phyloP scores from a whole-genome alignment of 805 yeast species.

The Vanderwaltozyma verrucispora region DNA sequence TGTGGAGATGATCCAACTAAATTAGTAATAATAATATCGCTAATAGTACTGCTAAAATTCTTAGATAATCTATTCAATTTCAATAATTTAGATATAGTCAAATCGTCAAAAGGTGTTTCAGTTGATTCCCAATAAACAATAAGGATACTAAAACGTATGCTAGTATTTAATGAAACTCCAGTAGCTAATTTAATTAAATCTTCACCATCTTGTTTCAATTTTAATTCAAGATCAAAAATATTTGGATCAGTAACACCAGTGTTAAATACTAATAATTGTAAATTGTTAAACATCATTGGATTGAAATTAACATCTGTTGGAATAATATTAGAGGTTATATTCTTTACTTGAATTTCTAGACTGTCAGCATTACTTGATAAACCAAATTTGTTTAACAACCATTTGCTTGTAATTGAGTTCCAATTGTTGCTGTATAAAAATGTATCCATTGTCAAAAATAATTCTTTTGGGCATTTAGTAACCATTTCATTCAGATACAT shows the following conservation, averaged over 20 bases:
- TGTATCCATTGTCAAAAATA: slow-evolving; percentile 7
- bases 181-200: slow-evolving; percentile 28
- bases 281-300: slow-evolving; percentile 18
- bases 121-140: slow-evolving; percentile 34
- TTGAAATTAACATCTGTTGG: slow-evolving; percentile 18
- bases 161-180: slow-evolving; percentile 28
- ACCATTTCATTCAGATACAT: slow-evolving; percentile 25
- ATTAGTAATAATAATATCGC: slow-evolving; percentile 21
- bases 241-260: slow-evolving; percentile 28
- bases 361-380: slow-evolving; percentile 5
- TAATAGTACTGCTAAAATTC: slow-evolving; percentile 20
- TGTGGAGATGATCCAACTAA: slow-evolving; percentile 25
- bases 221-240: slow-evolving; percentile 28
- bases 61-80: slow-evolving; percentile 24
- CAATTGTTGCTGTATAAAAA: slow-evolving; percentile 19
- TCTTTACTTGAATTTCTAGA: slow-evolving; percentile 1
- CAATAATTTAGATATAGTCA: slow-evolving; percentile 11
- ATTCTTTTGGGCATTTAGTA: slow-evolving; percentile 1
- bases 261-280: slow-evolving; percentile 30
- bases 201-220: slow-evolving; percentile 26
- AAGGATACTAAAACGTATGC: slow-evolving; percentile 26
- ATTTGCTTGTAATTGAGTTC: slow-evolving; percentile 25
- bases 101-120: slow-evolving; percentile 15
- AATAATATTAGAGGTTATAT: slow-evolving; percentile 11
- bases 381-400: slow-evolving; percentile 29